These are phyloP conservation scores for Dimargaris cristalligena DNA, from an alignment of 192 early-diverging fungal genomes.

Conservation along the genomic window DNA sequence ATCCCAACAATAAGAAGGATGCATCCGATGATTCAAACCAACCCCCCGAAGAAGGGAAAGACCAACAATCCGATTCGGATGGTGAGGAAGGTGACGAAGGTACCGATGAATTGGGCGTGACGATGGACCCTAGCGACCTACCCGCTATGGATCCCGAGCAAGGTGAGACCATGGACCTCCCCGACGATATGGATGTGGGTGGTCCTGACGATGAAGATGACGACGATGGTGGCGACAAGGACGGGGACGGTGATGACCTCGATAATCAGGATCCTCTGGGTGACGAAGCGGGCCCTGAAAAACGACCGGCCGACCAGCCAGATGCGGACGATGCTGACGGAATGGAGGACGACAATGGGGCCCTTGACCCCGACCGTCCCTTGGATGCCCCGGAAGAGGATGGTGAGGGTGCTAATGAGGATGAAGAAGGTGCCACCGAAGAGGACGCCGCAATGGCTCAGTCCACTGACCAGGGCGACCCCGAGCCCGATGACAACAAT, in stretches of 20 bases:
- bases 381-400: neutral
- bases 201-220: constrained; percentile 33
- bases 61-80: constrained; percentile 18
- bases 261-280: constrained; percentile 12
- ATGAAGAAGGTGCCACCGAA: constrained; percentile 23
- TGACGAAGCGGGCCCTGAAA: constrained; percentile 24
- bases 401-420: constrained; percentile 14
- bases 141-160: constrained; percentile 23
- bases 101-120: constrained; percentile 28
- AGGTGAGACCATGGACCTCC: constrained; percentile 59
- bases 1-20: constrained; percentile 20
- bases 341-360: constrained; percentile 32
- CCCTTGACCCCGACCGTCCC: constrained; percentile 12
- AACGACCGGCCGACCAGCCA: constrained; percentile 23
- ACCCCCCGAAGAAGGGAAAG: constrained; percentile 11
- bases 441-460: constrained; percentile 22
- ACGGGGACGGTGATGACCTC: constrained; percentile 23
- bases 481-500: constrained; percentile 19
- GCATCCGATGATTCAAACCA: constrained; percentile 13
- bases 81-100: constrained; percentile 27
- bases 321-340: constrained; percentile 37
- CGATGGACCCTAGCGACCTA: constrained; percentile 17
- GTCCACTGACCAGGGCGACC: constrained; percentile 14
- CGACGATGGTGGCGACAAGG: constrained; percentile 29
- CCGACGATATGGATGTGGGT: constrained; percentile 61